Base-by-base conservation (phyloP, 225 moss, liverwort and hornwort genomes). In the Sphagnum contortum region DNA sequence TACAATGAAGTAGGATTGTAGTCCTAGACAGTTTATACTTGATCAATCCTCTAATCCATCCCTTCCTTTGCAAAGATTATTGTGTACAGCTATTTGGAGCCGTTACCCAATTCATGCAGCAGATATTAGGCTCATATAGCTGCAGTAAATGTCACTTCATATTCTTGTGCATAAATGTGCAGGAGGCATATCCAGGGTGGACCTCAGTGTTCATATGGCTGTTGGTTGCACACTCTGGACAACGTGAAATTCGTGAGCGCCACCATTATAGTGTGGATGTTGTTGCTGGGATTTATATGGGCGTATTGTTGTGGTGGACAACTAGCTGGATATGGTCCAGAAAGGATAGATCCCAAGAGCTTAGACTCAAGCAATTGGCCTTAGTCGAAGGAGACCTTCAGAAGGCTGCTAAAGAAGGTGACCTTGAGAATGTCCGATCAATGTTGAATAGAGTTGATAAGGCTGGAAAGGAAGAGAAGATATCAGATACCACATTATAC, bases 221-320 rank as follows among this genome's bases (percentile, higher is more conserved):
- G 13, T 71, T 92, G 5, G 85, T 96, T 56, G 73, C 79, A 29
- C 88, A 92, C 60, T 74, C 83, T 55, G 88, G 80, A 3, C 95
- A 92, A 77, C 69, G 88, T 1, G 95, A 96, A 68, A 96, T 96
- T 0, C 83, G 92, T 47, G 90, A 96, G 75, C 82, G 95, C 60
- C 95, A 96, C 73, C 95, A 96, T 64, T 92, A 92, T 50, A 92
- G 80, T 71, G 90, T 85, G 49, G 92, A 96, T 63, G 88, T 92
- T 12, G 79, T 92, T 3, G 66, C 74, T 49, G 83, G 87, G 45
- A 64, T 92, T 1, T 89, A 90, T 65, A 72, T 77, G 59, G 90
- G 85, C 60, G 66, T 88, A 67, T 69, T 92, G 54, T 29, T 96
- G 8, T 96, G 95, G 95, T 69, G 72, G 50, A 68, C 84, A 68